phyloP scores from a whole-genome alignment of 2,329 filamentous ascomycete genomes.

The Talaromyces sp. region DNA sequence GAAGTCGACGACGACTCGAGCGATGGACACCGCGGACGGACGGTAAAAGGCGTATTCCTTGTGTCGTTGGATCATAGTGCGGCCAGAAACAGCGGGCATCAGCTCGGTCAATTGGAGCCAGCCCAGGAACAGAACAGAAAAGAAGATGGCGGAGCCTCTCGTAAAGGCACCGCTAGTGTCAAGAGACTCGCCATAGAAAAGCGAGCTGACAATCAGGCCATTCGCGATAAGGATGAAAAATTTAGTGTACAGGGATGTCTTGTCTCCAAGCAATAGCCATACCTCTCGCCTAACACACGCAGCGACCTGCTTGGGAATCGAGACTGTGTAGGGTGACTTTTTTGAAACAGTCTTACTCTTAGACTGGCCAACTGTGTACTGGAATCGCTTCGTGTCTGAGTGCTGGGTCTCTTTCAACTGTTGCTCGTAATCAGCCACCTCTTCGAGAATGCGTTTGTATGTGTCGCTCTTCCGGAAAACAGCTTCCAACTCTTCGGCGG shows the following conservation, averaged over 20 bases:
- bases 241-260: constrained; percentile 69
- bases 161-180: constrained; percentile 59
- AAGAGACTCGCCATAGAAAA: constrained; percentile 65
- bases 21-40: constrained; percentile 61
- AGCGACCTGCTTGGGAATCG: constrained; percentile 49
- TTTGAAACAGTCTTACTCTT: constrained; percentile 63
- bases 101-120: constrained; percentile 74
- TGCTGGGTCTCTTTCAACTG: constrained; percentile 53
- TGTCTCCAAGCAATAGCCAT: constrained; percentile 73
- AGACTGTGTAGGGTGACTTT: constrained; percentile 72
- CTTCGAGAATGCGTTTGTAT: constrained; percentile 56
- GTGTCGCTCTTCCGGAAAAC: constrained; percentile 60
- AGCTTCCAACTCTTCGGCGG: constrained; percentile 61
- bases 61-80: constrained; percentile 64
- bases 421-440: constrained; percentile 58
- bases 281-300: constrained; percentile 62
- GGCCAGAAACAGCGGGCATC: constrained; percentile 68
- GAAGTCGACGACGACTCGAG: constrained; percentile 58
- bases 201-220: constrained; percentile 67
- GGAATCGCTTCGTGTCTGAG: constrained; percentile 59
- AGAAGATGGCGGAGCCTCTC: constrained; percentile 60
- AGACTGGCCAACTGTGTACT: constrained; percentile 57
- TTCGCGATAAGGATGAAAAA: constrained; percentile 73
- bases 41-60: constrained; percentile 65
- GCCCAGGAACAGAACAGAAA: constrained; percentile 60